Evolutionary conservation across 306 rosid genomes (phyloP).

Genomic region (Prinsepia uniflora): DNA sequence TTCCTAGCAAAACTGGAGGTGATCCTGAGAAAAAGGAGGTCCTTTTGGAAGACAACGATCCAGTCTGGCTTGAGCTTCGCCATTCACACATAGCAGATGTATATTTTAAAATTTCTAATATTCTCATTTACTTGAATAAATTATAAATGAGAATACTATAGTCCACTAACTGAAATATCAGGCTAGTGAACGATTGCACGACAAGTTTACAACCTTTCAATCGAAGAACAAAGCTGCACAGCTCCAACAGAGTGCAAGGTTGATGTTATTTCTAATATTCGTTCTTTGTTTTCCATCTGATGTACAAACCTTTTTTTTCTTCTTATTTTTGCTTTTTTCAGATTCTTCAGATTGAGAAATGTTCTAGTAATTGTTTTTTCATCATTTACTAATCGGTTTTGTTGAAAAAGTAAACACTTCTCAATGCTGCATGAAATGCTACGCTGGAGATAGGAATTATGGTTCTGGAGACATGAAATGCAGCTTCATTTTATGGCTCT

Average conservation of each 20-base stretch:
- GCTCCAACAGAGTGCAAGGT: conserved; percentile 85
- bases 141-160: conserved; percentile 19
- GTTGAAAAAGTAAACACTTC: background rate
- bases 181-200: conserved; percentile 90
- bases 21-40: conserved; percentile 71
- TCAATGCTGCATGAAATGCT: background rate
- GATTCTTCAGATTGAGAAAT: background rate
- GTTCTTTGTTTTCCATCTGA: conserved; percentile 25
- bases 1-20: conserved; percentile 81
- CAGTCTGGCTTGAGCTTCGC: conserved; percentile 95
- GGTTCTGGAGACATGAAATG: background rate
- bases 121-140: conserved; percentile 13
- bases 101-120: conserved; percentile 22
- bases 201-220: conserved; percentile 68
- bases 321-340: background rate
- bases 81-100: conserved; percentile 94
- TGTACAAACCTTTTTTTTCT: conserved; percentile 3
- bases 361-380: background rate
- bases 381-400: background rate
- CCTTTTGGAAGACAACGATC: conserved; percentile 68
- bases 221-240: conserved; percentile 94
- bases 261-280: conserved; percentile 26
- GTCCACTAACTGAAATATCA: conserved; percentile 38
- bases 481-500: background rate
- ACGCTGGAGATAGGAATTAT: background rate